phyloP scores from a whole-genome alignment of 352 stramenopile species.

The Globisporangium splendens region DNA sequence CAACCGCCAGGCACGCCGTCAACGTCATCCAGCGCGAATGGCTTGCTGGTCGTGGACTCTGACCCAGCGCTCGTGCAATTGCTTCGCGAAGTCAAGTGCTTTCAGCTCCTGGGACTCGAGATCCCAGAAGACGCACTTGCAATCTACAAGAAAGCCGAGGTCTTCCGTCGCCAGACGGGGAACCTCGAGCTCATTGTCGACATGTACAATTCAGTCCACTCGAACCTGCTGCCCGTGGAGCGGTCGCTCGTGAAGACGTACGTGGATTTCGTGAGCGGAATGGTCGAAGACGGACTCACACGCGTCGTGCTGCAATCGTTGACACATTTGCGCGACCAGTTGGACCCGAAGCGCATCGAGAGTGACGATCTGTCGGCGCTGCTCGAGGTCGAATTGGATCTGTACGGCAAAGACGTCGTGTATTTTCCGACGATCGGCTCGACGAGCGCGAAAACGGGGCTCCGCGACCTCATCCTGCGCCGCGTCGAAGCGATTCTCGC shows the following conservation, averaged over 20 bases:
- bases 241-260: conserved; percentile 86
- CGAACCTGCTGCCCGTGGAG: conserved; percentile 86
- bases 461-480: conserved; percentile 63
- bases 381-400: conserved; percentile 89
- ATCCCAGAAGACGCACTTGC: conserved; percentile 88
- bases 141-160: conserved; percentile 90
- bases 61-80: conserved; percentile 88
- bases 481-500: conserved; percentile 69
- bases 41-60: conserved; percentile 87
- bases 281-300: conserved; percentile 83
- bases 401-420: conserved; percentile 83
- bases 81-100: conserved; percentile 93
- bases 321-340: conserved; percentile 65
- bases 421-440: conserved; percentile 70
- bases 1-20: conserved; percentile 13
- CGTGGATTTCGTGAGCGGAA: conserved; percentile 90
- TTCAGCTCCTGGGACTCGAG: conserved; percentile 84
- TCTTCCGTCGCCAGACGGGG: conserved; percentile 89
- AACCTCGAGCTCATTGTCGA: conserved; percentile 93
- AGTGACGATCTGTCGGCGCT: conserved; percentile 82
- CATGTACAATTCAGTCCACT: conserved; percentile 92
- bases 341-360: conserved; percentile 81
- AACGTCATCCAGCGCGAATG: not conserved
- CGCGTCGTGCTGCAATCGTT: conserved; percentile 75
- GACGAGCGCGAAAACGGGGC: conserved; percentile 38